phyloP scores from a whole-genome alignment of 495 filamentous ascomycete genomes.

The Viridothelium virens region DNA sequence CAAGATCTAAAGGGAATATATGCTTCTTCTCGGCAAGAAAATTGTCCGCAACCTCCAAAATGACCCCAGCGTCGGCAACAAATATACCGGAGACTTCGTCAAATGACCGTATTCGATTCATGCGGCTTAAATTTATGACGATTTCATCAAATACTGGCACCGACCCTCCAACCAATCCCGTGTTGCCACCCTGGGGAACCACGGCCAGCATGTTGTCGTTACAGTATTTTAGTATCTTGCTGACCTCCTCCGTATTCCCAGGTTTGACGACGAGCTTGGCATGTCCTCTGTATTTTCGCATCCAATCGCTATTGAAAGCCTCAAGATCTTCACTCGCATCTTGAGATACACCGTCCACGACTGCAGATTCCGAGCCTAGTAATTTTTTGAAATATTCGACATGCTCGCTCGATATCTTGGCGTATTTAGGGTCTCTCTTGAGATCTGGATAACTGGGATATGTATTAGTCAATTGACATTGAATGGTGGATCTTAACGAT shows the following conservation, averaged over 20 bases:
- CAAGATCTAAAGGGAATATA: slow-evolving; percentile 91
- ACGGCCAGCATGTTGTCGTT: slow-evolving; percentile 85
- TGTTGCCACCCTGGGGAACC: slow-evolving; percentile 96
- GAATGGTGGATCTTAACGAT: background rate
- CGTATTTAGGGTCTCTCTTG: slow-evolving; percentile 67
- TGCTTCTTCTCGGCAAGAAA: slow-evolving; percentile 70
- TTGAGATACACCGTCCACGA: slow-evolving; percentile 71
- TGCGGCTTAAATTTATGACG: slow-evolving; percentile 75
- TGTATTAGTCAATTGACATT: slow-evolving; percentile 13
- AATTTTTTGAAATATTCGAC: slow-evolving; percentile 70
- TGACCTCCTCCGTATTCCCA: slow-evolving; percentile 70
- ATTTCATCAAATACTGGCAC: slow-evolving; percentile 98
- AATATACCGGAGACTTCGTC: slow-evolving; percentile 87
- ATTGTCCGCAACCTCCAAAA: slow-evolving; percentile 79
- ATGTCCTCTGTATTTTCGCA: slow-evolving; percentile 95
- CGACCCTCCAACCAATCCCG: slow-evolving; percentile 87
- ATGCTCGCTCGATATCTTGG: slow-evolving; percentile 59
- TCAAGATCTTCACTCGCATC: slow-evolving; percentile 68
- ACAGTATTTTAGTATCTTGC: slow-evolving; percentile 83
- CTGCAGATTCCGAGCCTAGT: slow-evolving; percentile 65
- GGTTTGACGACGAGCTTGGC: slow-evolving; percentile 82
- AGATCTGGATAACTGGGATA: slow-evolving; percentile 62
- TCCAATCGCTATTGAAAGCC: slow-evolving; percentile 95
- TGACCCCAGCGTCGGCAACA: slow-evolving; percentile 82
- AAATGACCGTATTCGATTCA: slow-evolving; percentile 86